phyloP scores from a whole-genome alignment of 345 rosid species.

The Bruguiera parviflora region DNA sequence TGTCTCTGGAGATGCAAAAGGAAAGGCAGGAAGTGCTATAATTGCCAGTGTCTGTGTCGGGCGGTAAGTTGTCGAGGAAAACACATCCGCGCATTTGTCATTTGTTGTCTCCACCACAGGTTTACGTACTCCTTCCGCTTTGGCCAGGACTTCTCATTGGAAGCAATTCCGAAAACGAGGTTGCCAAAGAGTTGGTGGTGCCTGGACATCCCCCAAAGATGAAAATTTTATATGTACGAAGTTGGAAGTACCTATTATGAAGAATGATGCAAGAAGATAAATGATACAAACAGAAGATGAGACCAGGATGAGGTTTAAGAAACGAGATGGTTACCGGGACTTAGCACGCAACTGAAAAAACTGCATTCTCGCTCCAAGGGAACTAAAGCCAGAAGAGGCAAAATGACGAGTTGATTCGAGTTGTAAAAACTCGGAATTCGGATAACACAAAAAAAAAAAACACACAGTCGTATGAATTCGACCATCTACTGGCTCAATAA shows the following conservation, averaged over 20 bases:
- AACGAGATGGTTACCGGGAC: slow-evolving; percentile 28
- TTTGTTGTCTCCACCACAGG: slow-evolving; percentile 73
- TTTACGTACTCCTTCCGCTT: slow-evolving; percentile 52
- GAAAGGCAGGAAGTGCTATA: slow-evolving; percentile 46
- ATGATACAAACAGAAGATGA: slow-evolving; percentile 37
- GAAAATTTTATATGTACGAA: slow-evolving; percentile 19
- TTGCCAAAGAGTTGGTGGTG: slow-evolving; percentile 43
- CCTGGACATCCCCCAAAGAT: slow-evolving; percentile 15
- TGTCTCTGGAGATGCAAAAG: slow-evolving; percentile 66
- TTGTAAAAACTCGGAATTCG: neutral
- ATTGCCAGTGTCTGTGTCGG: slow-evolving; percentile 9
- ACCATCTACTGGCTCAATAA: slow-evolving; percentile 9
- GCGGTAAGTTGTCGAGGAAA: slow-evolving; percentile 47
- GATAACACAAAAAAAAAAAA: too few relatives aligned
- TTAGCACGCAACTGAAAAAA: slow-evolving; percentile 27
- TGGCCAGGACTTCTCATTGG: slow-evolving; percentile 52
- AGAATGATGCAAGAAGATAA: slow-evolving; percentile 43
- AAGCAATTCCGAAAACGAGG: slow-evolving; percentile 66
- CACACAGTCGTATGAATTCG: neutral
- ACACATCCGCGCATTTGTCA: slow-evolving; percentile 72
- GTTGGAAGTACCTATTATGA: slow-evolving; percentile 37
- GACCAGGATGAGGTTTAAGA: slow-evolving; percentile 36
- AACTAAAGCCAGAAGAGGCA: neutral
- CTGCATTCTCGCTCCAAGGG: slow-evolving; percentile 31
- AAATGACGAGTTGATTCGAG: neutral